Evolutionary conservation across 305 asterid genomes (phyloP).

Genomic region (Fraxinus velutina): DNA sequence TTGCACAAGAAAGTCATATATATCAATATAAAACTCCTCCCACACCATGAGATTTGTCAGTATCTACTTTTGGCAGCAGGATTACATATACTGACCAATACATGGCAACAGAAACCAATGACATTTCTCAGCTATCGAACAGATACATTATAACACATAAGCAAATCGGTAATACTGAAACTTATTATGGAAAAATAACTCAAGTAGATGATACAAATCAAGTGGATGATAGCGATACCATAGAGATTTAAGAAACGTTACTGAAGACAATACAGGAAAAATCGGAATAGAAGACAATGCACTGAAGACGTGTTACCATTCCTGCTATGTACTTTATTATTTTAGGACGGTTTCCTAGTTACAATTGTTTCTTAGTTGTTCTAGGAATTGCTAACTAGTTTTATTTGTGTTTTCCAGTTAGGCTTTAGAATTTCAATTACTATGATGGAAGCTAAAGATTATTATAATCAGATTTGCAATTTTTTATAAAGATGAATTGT

Average conservation of each 20-base stretch:
- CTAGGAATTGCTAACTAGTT: neutral
- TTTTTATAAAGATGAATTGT: neutral
- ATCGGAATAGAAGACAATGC: neutral
- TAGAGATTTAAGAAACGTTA: neutral
- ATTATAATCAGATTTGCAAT: neutral
- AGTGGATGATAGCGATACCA: neutral
- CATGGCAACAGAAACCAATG: neutral
- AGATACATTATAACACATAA: neutral
- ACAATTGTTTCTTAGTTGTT: neutral
- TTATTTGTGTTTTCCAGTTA: neutral
- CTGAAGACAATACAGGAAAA: neutral
- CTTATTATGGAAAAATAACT: neutral
- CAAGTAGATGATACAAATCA: neutral
- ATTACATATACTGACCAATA: neutral
- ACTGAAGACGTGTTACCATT: neutral
- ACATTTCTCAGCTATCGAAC: neutral
- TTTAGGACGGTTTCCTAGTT: neutral
- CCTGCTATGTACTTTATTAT: neutral
- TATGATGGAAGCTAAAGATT: neutral
- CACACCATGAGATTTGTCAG: neutral
- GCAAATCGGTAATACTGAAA: neutral
- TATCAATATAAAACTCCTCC: neutral
- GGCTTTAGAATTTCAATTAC: neutral
- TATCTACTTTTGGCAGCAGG: neutral
- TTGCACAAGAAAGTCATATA: conserved; percentile 1